Base-by-base conservation (phyloP, 1,284 basidiomycete genomes). In the Amylostereum areolatum region DNA sequence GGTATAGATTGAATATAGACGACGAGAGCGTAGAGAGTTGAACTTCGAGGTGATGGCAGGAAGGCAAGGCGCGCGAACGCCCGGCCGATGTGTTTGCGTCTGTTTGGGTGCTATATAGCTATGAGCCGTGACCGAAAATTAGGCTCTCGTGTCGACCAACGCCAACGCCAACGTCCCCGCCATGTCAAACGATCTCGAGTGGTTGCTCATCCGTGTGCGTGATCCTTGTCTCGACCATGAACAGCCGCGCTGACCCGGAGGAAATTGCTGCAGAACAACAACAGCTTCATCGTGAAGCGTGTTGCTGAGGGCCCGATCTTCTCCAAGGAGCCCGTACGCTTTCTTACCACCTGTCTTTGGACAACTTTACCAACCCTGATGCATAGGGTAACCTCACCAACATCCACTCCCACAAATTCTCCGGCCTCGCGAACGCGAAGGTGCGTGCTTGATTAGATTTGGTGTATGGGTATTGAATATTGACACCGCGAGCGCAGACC, bases 401-500 rank as follows among this genome's bases (percentile, higher is more conserved):
- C 75, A 62, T 91, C 59, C 88, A 93, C 75, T 93, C 92, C 30
- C 77, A 80, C 77, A 94, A 93, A 68, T 93, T 81, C 77, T 94
- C 92, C 53, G 91, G 91, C 55, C 74, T 94, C 57, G 82, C 85
- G 62, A 92, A 94, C 77, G 56, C 73, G 59, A 92, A 91, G 83
- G 89, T 86, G 53, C 50, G 69, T 54, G 18, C 18, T 18, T 18
- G 18, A 18, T 18, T 18, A 18, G 18, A 43, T 30, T 29, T 28
- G 24, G 41, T 34, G 29, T 40, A 39, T 44, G 0, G 29, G 28
- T 7, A 33, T 45, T 32, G 34, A 29, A 50, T 25, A 32, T 45
- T 24, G 5, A n/a, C 11, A n/a, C 34, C 34, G 9, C 34, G 32
- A 49, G 28, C 51, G 11, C 55, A 90, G 87, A 80, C 80, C 48